phyloP scores from a whole-genome alignment of 2,329 filamentous ascomycete species.

The Aspergillus fijiensis region DNA sequence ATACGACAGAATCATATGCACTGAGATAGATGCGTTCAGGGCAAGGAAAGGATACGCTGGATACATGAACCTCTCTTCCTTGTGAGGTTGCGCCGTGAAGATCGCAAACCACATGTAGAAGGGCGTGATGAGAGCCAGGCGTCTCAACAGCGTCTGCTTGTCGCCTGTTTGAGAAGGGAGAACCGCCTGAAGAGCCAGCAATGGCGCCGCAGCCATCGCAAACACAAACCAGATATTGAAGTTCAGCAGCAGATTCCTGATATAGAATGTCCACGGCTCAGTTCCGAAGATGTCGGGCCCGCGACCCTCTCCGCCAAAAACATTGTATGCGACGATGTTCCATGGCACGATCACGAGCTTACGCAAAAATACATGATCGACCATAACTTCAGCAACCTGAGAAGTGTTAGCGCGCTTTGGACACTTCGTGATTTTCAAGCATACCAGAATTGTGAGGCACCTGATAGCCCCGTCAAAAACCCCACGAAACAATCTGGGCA shows the following conservation, averaged over 20 bases:
- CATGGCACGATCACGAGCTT: conserved; percentile 74
- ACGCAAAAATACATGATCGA: conserved; percentile 85
- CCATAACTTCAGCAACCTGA: conserved; percentile 65
- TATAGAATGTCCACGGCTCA: conserved; percentile 95
- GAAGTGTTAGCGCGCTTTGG: conserved; percentile 25
- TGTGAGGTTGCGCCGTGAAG: conserved; percentile 90
- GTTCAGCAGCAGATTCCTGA: conserved; percentile 86
- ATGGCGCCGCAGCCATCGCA: conserved; percentile 70
- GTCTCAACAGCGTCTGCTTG: conserved; percentile 70
- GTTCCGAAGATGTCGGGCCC: conserved; percentile 93
- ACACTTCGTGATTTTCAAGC: conserved; percentile 28
- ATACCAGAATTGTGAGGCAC: conserved; percentile 67
- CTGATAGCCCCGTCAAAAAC: conserved; percentile 67
- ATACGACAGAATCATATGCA: conserved; percentile 76
- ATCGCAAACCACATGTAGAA: conserved; percentile 95
- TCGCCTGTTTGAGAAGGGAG: conserved; percentile 61
- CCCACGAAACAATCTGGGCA: conserved; percentile 61
- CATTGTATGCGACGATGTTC: conserved; percentile 95
- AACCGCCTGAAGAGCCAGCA: conserved; percentile 72
- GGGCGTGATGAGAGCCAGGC: conserved; percentile 73
- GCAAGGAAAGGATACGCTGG: conserved; percentile 88
- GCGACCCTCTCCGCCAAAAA: conserved; percentile 73
- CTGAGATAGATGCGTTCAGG: conserved; percentile 79
- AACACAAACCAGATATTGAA: conserved; percentile 94
- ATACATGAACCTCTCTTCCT: conserved; percentile 99